These are phyloP conservation scores for Mycena olivaceomarginata DNA, from an alignment of 768 basidiomycete species.

Conservation along the genomic window DNA sequence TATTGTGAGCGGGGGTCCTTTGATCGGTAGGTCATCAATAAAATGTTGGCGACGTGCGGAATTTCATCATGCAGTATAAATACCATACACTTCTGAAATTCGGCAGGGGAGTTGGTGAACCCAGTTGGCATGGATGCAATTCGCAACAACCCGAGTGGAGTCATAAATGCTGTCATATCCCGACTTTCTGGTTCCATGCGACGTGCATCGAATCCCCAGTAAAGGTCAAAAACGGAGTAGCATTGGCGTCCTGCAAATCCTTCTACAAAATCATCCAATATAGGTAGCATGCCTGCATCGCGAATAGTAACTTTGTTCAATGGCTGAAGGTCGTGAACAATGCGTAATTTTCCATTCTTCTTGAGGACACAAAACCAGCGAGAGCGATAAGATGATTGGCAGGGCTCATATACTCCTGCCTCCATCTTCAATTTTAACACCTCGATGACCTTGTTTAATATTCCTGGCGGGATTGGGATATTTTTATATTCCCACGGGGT, in stretches of 20 bases:
- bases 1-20: conserved; percentile 52
- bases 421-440: conserved; percentile 31
- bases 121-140: background rate
- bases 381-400: conserved; percentile 34
- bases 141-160: too few species aligned
- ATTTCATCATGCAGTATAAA: conserved; percentile 57
- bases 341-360: conserved; percentile 41
- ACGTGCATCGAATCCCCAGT: too few species aligned
- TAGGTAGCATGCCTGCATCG: conserved; percentile 10
- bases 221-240: too few species aligned
- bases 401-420: background rate
- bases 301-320: conserved; percentile 38
- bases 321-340: conserved; percentile 41
- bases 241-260: background rate
- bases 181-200: too few species aligned
- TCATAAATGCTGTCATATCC: too few species aligned
- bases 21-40: conserved; percentile 56
- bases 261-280: background rate
- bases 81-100: conserved; percentile 47
- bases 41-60: conserved; percentile 48
- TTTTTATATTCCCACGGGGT: background rate
- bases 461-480: background rate
- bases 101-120: conserved; percentile 38
- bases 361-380: conserved; percentile 42
- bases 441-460: background rate